These are phyloP conservation scores for Lepiota subincarnata DNA, from an alignment of 768 basidiomycete species.

Conservation along the genomic window DNA sequence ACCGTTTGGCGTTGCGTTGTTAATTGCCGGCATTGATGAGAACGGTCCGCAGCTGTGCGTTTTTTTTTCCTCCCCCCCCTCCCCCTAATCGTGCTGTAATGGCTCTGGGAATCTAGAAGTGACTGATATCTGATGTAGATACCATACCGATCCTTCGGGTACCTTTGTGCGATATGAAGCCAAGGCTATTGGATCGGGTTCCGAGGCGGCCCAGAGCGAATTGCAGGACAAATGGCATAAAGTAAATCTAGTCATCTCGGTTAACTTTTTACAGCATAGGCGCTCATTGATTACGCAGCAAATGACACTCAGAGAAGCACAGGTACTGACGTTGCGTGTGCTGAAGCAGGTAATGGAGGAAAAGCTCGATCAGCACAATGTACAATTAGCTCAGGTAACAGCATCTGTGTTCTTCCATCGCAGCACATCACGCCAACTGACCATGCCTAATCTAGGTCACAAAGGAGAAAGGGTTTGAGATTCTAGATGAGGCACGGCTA, in stretches of 20 bases:
- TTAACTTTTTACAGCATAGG: background rate
- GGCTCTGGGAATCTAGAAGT: background rate
- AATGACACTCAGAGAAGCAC: constrained; percentile 89
- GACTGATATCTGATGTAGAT: constrained; percentile 43
- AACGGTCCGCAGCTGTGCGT: constrained; percentile 90
- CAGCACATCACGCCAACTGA: constrained; percentile 2
- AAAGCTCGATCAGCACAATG: constrained; percentile 97
- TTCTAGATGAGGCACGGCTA: constrained; percentile 74
- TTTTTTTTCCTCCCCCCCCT: background rate
- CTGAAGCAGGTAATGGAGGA: constrained; percentile 99
- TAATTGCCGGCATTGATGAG: constrained; percentile 98
- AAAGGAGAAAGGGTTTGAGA: constrained; percentile 77
- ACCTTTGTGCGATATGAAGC: constrained; percentile 97
- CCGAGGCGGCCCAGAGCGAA: constrained; percentile 95
- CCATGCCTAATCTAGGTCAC: constrained; percentile 59
- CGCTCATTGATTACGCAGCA: constrained; percentile 46
- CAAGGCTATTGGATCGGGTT: constrained; percentile 97
- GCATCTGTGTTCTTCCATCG: constrained; percentile 6
- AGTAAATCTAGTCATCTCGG: constrained; percentile 37
- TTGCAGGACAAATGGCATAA: constrained; percentile 97
- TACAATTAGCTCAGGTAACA: constrained; percentile 89
- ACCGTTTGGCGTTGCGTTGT: constrained; percentile 95
- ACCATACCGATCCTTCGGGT: constrained; percentile 97
- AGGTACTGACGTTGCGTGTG: constrained; percentile 79
- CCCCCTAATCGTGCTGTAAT: background rate